Conservation (phyloP, 2,329 filamentous ascomycete species). For the Diplodia seriata region DNA sequence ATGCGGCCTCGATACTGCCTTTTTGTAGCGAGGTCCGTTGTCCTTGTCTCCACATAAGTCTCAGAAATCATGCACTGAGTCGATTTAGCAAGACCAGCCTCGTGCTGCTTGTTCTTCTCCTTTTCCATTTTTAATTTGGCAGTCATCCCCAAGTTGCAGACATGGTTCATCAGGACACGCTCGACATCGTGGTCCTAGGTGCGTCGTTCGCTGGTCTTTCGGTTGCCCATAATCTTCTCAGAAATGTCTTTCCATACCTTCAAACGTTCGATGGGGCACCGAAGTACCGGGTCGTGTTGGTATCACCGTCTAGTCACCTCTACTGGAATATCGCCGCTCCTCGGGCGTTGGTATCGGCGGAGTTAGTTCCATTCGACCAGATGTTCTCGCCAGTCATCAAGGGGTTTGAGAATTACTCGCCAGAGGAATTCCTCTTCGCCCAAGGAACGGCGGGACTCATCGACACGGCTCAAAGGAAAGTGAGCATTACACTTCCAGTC, state of each 20-base stretch:
- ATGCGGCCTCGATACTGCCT: not conserved
- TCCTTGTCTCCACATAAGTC: slow-evolving; percentile 13
- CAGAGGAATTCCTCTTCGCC: slow-evolving; percentile 47
- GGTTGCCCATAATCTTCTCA: slow-evolving; percentile 47
- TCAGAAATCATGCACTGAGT: not conserved
- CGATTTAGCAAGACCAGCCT: not conserved
- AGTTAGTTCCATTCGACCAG: slow-evolving; percentile 44
- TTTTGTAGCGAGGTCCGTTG: not conserved
- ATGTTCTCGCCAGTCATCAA: slow-evolving; percentile 46
- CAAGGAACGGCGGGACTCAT: slow-evolving; percentile 44
- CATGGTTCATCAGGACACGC: slow-evolving; percentile 34
- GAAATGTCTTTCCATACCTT: slow-evolving; percentile 42
- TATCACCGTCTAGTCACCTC: slow-evolving; percentile 46
- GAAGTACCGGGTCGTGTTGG: slow-evolving; percentile 45
- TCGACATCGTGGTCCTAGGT: slow-evolving; percentile 50
- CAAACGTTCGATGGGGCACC: slow-evolving; percentile 37
- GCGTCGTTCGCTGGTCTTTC: slow-evolving; percentile 49
- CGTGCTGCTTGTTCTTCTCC: not conserved
- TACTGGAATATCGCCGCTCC: slow-evolving; percentile 51
- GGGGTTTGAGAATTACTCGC: slow-evolving; percentile 45
- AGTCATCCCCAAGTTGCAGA: not conserved
- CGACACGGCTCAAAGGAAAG: slow-evolving; percentile 39
- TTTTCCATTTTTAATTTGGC: not conserved
- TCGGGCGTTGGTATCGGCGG: slow-evolving; percentile 46
- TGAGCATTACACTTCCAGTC: slow-evolving; percentile 38